These are phyloP conservation scores for Cladophialophora psammophila DNA, from an alignment of 2,329 filamentous ascomycete genomes.

Conservation along the genomic window DNA sequence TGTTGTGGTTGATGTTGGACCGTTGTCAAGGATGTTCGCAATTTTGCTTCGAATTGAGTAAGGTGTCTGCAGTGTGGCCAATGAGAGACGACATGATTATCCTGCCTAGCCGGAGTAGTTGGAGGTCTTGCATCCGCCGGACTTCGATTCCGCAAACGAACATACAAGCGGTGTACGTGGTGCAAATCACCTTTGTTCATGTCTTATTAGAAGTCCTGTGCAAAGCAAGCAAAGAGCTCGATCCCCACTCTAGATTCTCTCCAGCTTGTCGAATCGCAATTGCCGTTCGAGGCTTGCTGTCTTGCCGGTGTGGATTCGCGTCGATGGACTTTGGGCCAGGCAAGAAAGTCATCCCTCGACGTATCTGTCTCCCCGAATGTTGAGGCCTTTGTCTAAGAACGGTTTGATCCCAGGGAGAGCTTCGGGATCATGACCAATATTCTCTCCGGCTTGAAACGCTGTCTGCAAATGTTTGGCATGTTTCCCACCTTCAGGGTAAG, in stretches of 20 bases:
- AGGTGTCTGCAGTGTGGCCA: slow-evolving; percentile 7
- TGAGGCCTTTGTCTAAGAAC: slow-evolving; percentile 19
- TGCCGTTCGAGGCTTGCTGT: too few relatives aligned
- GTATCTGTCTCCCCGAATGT: slow-evolving; percentile 19
- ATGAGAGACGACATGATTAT: slow-evolving; percentile 11
- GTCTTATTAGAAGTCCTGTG: background rate
- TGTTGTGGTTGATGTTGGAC: background rate
- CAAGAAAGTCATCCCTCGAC: background rate
- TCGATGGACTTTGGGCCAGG: background rate
- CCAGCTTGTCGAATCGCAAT: background rate
- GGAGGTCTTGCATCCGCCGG: background rate
- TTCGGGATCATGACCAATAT: slow-evolving; percentile 19
- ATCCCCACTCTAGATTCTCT: background rate
- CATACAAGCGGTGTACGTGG: too few relatives aligned
- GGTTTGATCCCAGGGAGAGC: slow-evolving; percentile 20
- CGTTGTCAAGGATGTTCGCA: slow-evolving; percentile 21
- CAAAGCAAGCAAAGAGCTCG: background rate
- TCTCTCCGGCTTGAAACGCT: slow-evolving; percentile 18
- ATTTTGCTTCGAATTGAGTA: slow-evolving; percentile 16
- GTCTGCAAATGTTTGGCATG: slow-evolving; percentile 13
- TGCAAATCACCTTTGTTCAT: background rate
- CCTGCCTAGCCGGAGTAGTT: background rate
- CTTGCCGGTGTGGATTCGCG: background rate
- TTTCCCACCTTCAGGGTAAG: slow-evolving; percentile 14
- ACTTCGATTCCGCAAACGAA: background rate